Base-by-base conservation (phyloP, 2,329 filamentous ascomycete species). In the Cercospora beticola region DNA sequence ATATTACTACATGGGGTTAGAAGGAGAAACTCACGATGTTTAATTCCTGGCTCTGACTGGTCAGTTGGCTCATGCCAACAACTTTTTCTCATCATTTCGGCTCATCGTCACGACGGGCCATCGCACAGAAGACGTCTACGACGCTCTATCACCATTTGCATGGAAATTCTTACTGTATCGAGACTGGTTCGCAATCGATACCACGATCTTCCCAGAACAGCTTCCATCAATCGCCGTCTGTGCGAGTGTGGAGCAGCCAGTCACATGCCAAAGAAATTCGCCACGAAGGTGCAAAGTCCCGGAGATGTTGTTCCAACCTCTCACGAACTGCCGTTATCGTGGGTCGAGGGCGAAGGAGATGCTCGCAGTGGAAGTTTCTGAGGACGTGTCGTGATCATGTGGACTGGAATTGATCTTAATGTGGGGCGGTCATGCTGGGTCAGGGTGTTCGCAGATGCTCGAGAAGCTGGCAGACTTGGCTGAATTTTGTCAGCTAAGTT, bases 391-490 rank as follows among this genome's bases (percentile, higher is more conserved):
- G 28, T 16, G 60, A 49, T 62, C 60, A 62, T 52, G 60, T 52
- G 60, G 60, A 61, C 60, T 31, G 23, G 10, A 16, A 16, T 10
- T 8, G 28, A 23, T 23, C 16, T 26, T n/a, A 30, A 18, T 28
- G 43, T 49, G 49, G 49, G 49, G 49, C 23, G 23, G 49, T 56
- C 12, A 28, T 56, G 49, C 60, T 52, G 46, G 60, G 60, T 62
- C 40, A 62, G 36, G 60, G 60, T 62, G 61, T 52, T 52, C 43
- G 61, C 28, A 56, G 61, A 64, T 21, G 58, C 12, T 18, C 18
- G 58, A 60, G 58, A 60, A 64, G 61, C 46, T 64, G 61, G 61
- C 61, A 64, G 61, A 64, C 28, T 64, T 54, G 61, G 61, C 28
- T 64, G 10, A 54, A 30, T 30, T 33, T 6, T 60, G 58, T 33